Percentiles rank a stretch among this genome's conserved stretches.
These are phyloP conservation scores for Penicillium griseofulvum DNA, from an alignment of 2,329 filamentous ascomycete species.

Conservation along the genomic window DNA sequence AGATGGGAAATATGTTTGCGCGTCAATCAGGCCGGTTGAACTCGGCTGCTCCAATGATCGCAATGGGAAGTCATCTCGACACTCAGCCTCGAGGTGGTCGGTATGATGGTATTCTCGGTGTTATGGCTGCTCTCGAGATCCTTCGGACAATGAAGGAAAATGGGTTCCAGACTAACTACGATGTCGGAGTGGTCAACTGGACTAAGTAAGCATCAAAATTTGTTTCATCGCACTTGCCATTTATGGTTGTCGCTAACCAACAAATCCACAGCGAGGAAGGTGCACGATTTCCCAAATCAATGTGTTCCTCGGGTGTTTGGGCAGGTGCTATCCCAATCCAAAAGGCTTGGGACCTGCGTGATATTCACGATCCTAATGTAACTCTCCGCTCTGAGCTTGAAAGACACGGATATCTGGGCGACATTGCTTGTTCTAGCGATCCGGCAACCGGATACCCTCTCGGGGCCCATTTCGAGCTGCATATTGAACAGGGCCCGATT, in stretches of 20 bases:
- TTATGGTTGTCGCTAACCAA: neutral
- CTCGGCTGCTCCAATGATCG: conserved; percentile 29
- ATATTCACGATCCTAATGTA: conserved; percentile 55
- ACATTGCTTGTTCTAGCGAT: conserved; percentile 51
- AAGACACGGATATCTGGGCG: conserved; percentile 66
- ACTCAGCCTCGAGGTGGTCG: conserved; percentile 40
- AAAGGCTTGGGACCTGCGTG: conserved; percentile 57
- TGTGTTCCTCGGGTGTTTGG: conserved; percentile 73
- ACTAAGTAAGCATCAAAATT: conserved; percentile 52
- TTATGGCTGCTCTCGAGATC: conserved; percentile 68
- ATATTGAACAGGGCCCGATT: conserved; percentile 76
- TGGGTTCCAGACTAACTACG: conserved; percentile 62
- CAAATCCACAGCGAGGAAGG: conserved; percentile 63
- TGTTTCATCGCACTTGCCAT: neutral
- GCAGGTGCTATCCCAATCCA: conserved; percentile 60
- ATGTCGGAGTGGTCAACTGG: conserved; percentile 66
- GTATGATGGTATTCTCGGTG: conserved; percentile 72
- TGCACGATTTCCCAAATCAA: conserved; percentile 70
- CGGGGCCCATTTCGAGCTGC: conserved; percentile 74
- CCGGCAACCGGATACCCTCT: conserved; percentile 52
- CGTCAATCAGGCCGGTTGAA: conserved; percentile 17
- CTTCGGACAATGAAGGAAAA: conserved; percentile 64
- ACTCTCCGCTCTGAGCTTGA: conserved; percentile 63
- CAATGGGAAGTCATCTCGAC: conserved; percentile 48
- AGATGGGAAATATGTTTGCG: conserved; percentile 50